Conservation (phyloP, 106 monocot genomes). For the Xerophyta viscosa region DNA sequence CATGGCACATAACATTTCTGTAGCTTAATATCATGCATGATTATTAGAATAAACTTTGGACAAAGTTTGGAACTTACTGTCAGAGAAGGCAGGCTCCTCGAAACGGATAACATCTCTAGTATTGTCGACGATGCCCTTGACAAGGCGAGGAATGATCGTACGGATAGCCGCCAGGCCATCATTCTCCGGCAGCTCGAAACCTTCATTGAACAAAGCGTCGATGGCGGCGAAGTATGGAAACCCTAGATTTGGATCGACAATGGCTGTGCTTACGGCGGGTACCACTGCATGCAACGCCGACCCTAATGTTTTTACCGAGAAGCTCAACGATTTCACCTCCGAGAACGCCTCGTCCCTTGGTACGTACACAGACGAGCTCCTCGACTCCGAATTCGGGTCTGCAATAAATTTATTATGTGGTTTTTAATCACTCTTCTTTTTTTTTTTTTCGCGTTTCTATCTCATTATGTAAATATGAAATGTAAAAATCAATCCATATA, state of each 20-base stretch:
- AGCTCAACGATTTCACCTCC: conserved; percentile 29
- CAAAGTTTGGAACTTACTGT: conserved; percentile 25
- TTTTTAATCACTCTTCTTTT: no score
- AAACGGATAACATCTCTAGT: conserved; percentile 30
- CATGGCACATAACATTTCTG: no score
- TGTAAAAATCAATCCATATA: no score
- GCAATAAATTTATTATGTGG: no score
- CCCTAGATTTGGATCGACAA: conserved; percentile 17
- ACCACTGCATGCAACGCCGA: conserved; percentile 39
- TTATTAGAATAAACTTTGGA: background rate
- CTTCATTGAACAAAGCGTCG: conserved; percentile 45
- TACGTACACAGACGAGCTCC: conserved; percentile 22
- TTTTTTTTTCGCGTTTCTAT: no score
- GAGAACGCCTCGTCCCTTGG: conserved; percentile 73
- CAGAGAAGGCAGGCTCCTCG: conserved; percentile 40
- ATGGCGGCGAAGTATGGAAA: conserved; percentile 62
- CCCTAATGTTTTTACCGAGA: conserved; percentile 26
- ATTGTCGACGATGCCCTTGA: conserved; percentile 23
- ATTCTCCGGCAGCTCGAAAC: conserved; percentile 19
- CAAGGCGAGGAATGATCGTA: conserved; percentile 31
- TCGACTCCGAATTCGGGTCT: conserved; percentile 32
- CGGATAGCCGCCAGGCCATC: background rate
- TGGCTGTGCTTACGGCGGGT: conserved; percentile 21
- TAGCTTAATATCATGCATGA: no score
- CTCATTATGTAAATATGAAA: no score